Base-by-base conservation (phyloP, 768 basidiomycete genomes). In the Boletus patriciae region DNA sequence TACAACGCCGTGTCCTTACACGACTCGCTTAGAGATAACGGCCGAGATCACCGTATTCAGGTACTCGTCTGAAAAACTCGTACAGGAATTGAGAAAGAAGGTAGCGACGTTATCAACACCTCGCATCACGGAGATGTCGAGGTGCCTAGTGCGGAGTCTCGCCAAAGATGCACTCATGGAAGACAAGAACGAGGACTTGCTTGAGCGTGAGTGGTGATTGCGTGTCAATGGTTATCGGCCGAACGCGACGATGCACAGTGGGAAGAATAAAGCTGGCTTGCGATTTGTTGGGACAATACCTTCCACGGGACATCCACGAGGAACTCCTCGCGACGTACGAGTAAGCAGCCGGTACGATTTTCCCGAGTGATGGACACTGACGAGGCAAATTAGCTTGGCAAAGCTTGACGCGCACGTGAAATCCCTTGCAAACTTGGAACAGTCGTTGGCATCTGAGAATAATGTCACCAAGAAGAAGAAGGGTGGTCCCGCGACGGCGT, bases 131-230 rank as follows among this genome's bases (percentile, higher is more conserved):
- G 86, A 88, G 46, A 69, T 73, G 21, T 92, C 91, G 9, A 79
- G 78, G 46, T 85, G 86, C 29, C 64, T 91, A 38, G 77, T 83
- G 21, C 83, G 92, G 21, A 77, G 71, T 41, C 74, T 95, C 36
- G 89, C 89, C 3, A 88, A 85, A 60, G 88, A 94, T 61, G 93
- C 87, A 0, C 73, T 96, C 9, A 83, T 90, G 80, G 88, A 89
- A 33, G 88, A 90, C 55, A 85, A 80, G 1, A 80, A 86, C 61
- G 87, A 87, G 54, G 74, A 76, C 6, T 71, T 93, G n/a, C 73
- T 91, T 12, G 71, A 83, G 68, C 63, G 93, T 91, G 66, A 58
- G 83, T 77, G 55, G 15, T 50, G 45, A 37, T 34, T 19, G 23
- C 37, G 16, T 45, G 16, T 42, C 27, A 19, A 6, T 23, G 29